Evolutionary conservation across 768 basidiomycete genomes (phyloP), one percentile per base, ranked within the genome.

Genomic region (Panellus pusillus): DNA sequence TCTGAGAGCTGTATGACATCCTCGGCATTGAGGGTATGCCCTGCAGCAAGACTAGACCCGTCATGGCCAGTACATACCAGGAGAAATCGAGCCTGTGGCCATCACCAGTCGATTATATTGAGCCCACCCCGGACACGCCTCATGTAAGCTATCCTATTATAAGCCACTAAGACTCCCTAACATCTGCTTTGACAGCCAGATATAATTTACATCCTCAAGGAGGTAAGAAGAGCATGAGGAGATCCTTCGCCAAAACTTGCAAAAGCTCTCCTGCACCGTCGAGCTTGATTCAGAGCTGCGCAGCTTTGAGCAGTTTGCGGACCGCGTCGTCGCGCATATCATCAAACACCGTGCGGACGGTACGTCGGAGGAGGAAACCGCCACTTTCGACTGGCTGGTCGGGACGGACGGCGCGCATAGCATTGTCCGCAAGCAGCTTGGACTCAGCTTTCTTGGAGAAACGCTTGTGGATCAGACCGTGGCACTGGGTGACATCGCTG

Each of bases 341-440:
- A 24, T 57, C 54, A 6, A 69, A 63, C 37, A 44, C 35, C 6
- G 38, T 29, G 32, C 9, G 13, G 58, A 66, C 2, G 70, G 61
- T 1, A 19, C 62, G 24, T 66, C 68, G 31, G 38, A 44, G 0
- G 41, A 50, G n/a, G 73, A 77, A 52, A 63, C 44, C 3, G 53
- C 67, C 6, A 60, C 52, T 8, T 62, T 61, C 44, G 61, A 66
- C 2, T 77, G 66, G 57, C 56, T 80, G 1, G 62, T 79, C 13
- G 77, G 77, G 2, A 64, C 71, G 0, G 79, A 79, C 54, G 75
- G 76, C 14, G 77, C 72, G 0, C 64, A 29, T 31, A 75, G 76
- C 12, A 37, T 67, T 4, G 69, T 69, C 6, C 66, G 79, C 18
- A 76, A 74, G 51, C 59, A 64, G 36, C 67, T 77, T 4, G 77